Evolutionary conservation across 768 basidiomycete genomes (phyloP).

Genomic region (Cystobasidium ongulense): DNA sequence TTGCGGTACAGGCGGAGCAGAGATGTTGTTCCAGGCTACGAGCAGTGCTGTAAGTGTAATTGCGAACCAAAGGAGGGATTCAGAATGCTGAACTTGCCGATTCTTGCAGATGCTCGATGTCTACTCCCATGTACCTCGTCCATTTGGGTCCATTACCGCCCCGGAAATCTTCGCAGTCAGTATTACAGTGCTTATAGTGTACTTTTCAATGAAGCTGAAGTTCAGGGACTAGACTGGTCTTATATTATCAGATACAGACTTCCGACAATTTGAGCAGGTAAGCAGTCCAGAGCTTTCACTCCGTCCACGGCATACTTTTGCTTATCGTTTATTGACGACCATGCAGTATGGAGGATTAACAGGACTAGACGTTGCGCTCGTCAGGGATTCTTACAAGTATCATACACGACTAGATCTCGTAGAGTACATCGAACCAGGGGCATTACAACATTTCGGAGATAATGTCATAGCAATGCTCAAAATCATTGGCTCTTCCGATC

Average conservation of each 20-base stretch:
- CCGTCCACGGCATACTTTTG: neutral
- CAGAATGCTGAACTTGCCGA: neutral
- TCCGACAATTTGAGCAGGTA: slow-evolving; percentile 70
- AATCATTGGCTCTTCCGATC: slow-evolving; percentile 55
- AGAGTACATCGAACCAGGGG: slow-evolving; percentile 74
- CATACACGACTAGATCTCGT: slow-evolving; percentile 59
- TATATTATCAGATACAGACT: slow-evolving; percentile 64
- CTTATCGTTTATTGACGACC: neutral
- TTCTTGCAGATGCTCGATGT: slow-evolving; percentile 81
- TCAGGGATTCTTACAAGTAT: slow-evolving; percentile 86
- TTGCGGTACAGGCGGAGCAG: slow-evolving; percentile 76
- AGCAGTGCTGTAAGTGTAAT: slow-evolving; percentile 46
- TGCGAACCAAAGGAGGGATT: neutral
- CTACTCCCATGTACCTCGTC: slow-evolving; percentile 74
- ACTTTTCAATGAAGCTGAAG: neutral
- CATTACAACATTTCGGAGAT: slow-evolving; percentile 81
- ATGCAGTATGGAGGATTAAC: slow-evolving; percentile 57
- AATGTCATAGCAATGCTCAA: slow-evolving; percentile 74
- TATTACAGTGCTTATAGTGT: slow-evolving; percentile 65
- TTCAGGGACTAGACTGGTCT: slow-evolving; percentile 21
- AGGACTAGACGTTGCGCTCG: slow-evolving; percentile 87
- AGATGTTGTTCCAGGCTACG: slow-evolving; percentile 90
- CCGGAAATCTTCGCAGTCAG: slow-evolving; percentile 90
- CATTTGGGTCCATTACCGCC: slow-evolving; percentile 79
- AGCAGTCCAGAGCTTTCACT: slow-evolving; percentile 43